Conservation (phyloP, 2,329 filamentous ascomycete species). For the Mycocentrospora acerina region DNA sequence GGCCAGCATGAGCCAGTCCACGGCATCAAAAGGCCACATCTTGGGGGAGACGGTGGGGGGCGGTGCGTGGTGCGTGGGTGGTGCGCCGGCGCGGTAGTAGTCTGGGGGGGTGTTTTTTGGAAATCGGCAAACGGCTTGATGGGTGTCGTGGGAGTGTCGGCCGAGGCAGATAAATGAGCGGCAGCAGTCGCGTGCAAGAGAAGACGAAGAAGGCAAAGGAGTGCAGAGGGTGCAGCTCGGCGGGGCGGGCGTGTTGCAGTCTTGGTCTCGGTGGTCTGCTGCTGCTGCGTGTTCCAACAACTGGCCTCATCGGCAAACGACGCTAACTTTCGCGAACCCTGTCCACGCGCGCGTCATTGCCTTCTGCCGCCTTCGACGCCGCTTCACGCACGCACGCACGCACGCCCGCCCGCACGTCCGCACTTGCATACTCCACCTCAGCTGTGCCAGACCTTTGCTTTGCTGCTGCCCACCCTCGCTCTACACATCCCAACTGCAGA, state of each 20-base stretch:
- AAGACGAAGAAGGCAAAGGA: too few species aligned
- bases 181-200: too few species aligned
- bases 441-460: too few species aligned
- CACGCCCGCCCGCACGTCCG: constrained; percentile 11
- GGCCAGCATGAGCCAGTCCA: constrained; percentile 80
- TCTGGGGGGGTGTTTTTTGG: too few species aligned
- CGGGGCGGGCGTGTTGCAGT: too few species aligned
- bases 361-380: constrained; percentile 15
- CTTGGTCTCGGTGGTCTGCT: too few species aligned
- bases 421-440: too few species aligned
- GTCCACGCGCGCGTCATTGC: constrained; percentile 14
- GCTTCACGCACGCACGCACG: constrained; percentile 11
- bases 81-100: too few species aligned
- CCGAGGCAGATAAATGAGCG: too few species aligned
- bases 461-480: constrained; percentile 1
- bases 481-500: background rate
- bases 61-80: background rate
- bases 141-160: too few species aligned
- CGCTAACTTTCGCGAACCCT: constrained; percentile 12
- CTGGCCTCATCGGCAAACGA: constrained; percentile 24
- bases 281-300: constrained; percentile 16
- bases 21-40: constrained; percentile 48
- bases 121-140: too few species aligned
- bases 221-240: too few species aligned
- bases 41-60: constrained; percentile 11